phyloP scores from a whole-genome alignment of 73 alveolate genomes.

The Stentor roeselii region DNA sequence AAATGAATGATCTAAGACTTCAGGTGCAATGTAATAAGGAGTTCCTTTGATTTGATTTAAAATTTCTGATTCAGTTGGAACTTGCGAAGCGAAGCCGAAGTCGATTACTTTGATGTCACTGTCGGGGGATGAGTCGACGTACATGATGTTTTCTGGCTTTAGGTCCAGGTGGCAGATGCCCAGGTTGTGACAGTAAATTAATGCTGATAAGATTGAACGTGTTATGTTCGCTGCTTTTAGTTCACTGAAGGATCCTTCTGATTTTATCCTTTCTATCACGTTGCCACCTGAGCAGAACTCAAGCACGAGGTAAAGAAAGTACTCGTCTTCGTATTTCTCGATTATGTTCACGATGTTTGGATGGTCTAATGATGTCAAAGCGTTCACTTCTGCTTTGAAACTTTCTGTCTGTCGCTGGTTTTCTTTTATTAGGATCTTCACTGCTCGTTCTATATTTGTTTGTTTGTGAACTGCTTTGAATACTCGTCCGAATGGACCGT shows the following conservation, averaged over 20 bases:
- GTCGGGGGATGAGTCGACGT: slow-evolving; percentile 63
- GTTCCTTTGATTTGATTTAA: slow-evolving; percentile 70
- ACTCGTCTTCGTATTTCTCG: slow-evolving; percentile 72
- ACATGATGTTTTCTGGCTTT: slow-evolving; percentile 90
- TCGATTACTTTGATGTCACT: slow-evolving; percentile 85
- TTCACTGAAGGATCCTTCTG: slow-evolving; percentile 42
- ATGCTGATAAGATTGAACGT: slow-evolving; percentile 51
- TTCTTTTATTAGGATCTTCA: slow-evolving; percentile 46
- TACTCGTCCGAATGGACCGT: slow-evolving; percentile 26
- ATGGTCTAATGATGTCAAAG: slow-evolving; percentile 66
- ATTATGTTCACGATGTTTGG: slow-evolving; percentile 72
- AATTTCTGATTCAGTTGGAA: slow-evolving; percentile 42
- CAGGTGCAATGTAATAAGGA: slow-evolving; percentile 90
- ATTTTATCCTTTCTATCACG: slow-evolving; percentile 39
- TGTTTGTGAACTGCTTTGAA: not conserved
- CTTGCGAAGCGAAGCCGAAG: slow-evolving; percentile 80
- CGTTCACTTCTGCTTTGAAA: slow-evolving; percentile 58
- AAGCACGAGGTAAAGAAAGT: slow-evolving; percentile 64
- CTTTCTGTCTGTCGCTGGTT: slow-evolving; percentile 45
- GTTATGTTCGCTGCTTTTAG: slow-evolving; percentile 48
- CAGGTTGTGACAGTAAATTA: slow-evolving; percentile 41
- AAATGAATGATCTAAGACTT: slow-evolving; percentile 70
- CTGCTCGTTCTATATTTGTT: slow-evolving; percentile 31
- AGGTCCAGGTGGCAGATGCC: slow-evolving; percentile 75
- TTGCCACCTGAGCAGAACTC: slow-evolving; percentile 77